A percentile compares a stretch with the other conserved stretches of the same genome.
Conservation (phyloP, 495 filamentous ascomycete genomes). For the Tuber microsphaerosporum region DNA sequence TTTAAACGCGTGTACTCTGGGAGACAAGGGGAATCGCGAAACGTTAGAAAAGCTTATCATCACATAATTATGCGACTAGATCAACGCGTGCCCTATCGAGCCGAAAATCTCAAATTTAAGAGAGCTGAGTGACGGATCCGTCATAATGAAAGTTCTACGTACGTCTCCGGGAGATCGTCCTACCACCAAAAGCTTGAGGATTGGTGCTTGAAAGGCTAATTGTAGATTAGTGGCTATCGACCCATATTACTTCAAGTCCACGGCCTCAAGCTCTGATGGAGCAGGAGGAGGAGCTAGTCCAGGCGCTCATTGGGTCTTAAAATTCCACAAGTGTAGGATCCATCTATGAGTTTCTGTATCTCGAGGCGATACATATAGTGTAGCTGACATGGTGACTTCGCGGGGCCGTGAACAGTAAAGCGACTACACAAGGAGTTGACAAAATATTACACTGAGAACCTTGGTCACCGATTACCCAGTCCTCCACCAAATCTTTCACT, state of each 20-base stretch:
- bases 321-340: conserved; percentile 35
- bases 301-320: conserved; percentile 35
- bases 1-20: conserved; percentile 19
- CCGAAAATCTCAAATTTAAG: conserved; percentile 37
- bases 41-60: background rate
- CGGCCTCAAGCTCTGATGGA: conserved; percentile 33
- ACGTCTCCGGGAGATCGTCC: conserved; percentile 12
- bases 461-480: conserved; percentile 37
- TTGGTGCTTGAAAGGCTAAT: conserved; percentile 5
- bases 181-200: background rate
- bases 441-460: conserved; percentile 38
- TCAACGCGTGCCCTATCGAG: conserved; percentile 42
- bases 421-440: conserved; percentile 37
- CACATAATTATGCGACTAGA: conserved; percentile 22
- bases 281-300: conserved; percentile 27
- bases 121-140: conserved; percentile 38
- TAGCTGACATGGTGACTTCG: background rate
- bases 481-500: conserved; percentile 36
- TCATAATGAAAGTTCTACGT: conserved; percentile 40
- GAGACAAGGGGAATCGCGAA: background rate
- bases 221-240: conserved; percentile 38
- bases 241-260: conserved; percentile 39
- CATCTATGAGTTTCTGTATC: background rate
- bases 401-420: conserved; percentile 20
- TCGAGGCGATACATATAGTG: background rate